Evolutionary conservation across 257 asterid genomes (phyloP), one percentile per base, ranked within the genome.

Genomic region (Nicotiana otophora): DNA sequence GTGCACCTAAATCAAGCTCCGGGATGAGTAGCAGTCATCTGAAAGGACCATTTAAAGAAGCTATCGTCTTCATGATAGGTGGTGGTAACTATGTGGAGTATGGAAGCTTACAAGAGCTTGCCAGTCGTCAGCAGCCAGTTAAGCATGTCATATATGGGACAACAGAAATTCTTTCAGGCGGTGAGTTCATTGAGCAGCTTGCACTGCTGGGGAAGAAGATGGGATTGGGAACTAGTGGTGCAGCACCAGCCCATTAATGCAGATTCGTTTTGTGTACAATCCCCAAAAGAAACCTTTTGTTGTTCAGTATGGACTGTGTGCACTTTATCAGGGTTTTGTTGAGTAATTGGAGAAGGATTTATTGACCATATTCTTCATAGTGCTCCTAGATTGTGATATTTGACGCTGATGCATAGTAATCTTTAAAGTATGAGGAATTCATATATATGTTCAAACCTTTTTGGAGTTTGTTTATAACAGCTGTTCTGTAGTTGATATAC

Each of bases 41-140:
- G 88, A 93, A 85, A 87, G 99, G 98, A 57, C 98, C 99, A 48
- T 96, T 92, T 77, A 96, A 90, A 89, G 99, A 94, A 86, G 99
- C 97, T 78, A 92, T 96, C 5, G 97, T 95, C 67, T 96, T 96
- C 89, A 94, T 96, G 98, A 89, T 96, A 30, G 99, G 99, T 14
- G 98, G 99, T 81, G 99, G 99, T 65, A 96, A 96, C 86, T 94
- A 96, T 62, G 97, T 94, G 34, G 99, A 96, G 90, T 91, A 93
- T 77, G 95, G 93, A 84, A 91, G 98, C 90, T 90, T 91, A 88
- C 94, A 88, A 70, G 94, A 90, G 82, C 89, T 91, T 81, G 97
- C 89, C 70, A 91, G 85, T 26, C 91, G 91, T 36, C 99, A 90
- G 87, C 98, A 90, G 84, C 97, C 97, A 46, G 84, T 79, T 79